Conservation (phyloP, 495 filamentous ascomycete species). For the Talaromyces wortmannii region DNA sequence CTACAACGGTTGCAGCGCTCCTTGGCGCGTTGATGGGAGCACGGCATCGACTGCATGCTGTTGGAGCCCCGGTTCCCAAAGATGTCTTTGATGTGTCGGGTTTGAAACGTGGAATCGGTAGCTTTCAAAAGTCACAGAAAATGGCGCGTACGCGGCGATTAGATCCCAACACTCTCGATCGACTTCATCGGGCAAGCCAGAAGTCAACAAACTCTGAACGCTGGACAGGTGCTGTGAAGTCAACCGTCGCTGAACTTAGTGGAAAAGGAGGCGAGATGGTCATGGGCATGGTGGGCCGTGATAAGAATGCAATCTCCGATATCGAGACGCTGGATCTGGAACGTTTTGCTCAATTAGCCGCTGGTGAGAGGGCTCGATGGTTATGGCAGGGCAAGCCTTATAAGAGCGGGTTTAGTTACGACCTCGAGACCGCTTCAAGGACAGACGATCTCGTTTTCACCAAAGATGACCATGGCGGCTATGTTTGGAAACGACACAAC, state of each 20-base stretch:
- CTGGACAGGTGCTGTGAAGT: slow-evolving; percentile 87
- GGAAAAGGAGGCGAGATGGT: slow-evolving; percentile 95
- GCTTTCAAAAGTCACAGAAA: slow-evolving; percentile 87
- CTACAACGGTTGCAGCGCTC: slow-evolving; percentile 84
- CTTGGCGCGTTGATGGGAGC: slow-evolving; percentile 85
- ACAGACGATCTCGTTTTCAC: slow-evolving; percentile 57
- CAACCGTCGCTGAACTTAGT: slow-evolving; percentile 86
- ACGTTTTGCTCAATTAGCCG: slow-evolving; percentile 66
- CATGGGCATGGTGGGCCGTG: slow-evolving; percentile 81
- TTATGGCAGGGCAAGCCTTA: slow-evolving; percentile 86
- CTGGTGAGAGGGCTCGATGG: slow-evolving; percentile 81
- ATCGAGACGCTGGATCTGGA: slow-evolving; percentile 89
- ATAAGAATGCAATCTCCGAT: slow-evolving; percentile 84
- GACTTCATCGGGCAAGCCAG: slow-evolving; percentile 71
- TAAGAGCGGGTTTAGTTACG: slow-evolving; percentile 48
- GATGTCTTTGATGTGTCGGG: slow-evolving; percentile 83
- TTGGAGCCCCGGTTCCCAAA: slow-evolving; percentile 78
- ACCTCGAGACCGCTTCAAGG: slow-evolving; percentile 42
- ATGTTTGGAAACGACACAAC: slow-evolving; percentile 50
- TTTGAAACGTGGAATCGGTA: slow-evolving; percentile 73
- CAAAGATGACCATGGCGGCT: slow-evolving; percentile 58
- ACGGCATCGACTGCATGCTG: slow-evolving; percentile 75
- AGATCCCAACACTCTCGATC: slow-evolving; percentile 75
- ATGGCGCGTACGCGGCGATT: slow-evolving; percentile 68
- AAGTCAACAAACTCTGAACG: slow-evolving; percentile 81